Conservation (phyloP, 2,329 filamentous ascomycete species). For the Mycogone perniciosa region DNA sequence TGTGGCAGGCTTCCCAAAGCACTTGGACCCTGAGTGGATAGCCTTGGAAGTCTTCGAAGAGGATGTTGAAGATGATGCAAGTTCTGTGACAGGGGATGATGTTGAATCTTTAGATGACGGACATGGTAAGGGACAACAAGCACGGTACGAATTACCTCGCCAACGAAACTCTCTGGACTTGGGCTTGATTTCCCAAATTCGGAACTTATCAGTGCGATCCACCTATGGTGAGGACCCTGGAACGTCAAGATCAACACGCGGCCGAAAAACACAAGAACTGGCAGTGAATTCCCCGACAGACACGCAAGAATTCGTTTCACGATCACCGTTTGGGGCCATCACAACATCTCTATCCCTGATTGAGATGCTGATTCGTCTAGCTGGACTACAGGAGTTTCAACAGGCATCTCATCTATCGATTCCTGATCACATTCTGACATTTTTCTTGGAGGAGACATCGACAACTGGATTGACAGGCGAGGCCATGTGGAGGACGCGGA, state of each 20-base stretch:
- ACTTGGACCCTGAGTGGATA: conserved; percentile 85
- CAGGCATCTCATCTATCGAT: conserved; percentile 85
- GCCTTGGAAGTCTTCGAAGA: conserved; percentile 80
- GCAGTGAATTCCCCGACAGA: conserved; percentile 7
- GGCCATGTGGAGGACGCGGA: conserved; percentile 37
- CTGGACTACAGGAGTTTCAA: conserved; percentile 85
- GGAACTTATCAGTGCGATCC: conserved; percentile 31
- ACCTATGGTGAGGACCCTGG: conserved; percentile 4
- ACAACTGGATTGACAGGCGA: conserved; percentile 44
- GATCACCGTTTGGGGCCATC: conserved; percentile 46
- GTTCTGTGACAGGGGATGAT: conserved; percentile 34
- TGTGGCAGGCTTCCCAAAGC: conserved; percentile 49
- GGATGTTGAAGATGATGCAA: conserved; percentile 37
- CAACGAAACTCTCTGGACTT: conserved; percentile 29
- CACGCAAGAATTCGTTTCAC: conserved; percentile 27
- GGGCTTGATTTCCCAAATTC: conserved; percentile 35
- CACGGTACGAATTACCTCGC: conserved; percentile 7
- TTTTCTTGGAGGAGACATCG: conserved; percentile 66
- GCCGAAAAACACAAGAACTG: not conserved
- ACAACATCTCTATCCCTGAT: conserved; percentile 63
- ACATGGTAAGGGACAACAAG: conserved; percentile 13
- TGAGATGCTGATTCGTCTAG: conserved; percentile 80
- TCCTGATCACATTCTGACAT: conserved; percentile 80
- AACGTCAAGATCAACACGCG: not conserved
- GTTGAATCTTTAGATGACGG: conserved; percentile 29